These are phyloP conservation scores for Acacia pycnantha DNA, from an alignment of 331 rosid genomes.

Conservation along the genomic window DNA sequence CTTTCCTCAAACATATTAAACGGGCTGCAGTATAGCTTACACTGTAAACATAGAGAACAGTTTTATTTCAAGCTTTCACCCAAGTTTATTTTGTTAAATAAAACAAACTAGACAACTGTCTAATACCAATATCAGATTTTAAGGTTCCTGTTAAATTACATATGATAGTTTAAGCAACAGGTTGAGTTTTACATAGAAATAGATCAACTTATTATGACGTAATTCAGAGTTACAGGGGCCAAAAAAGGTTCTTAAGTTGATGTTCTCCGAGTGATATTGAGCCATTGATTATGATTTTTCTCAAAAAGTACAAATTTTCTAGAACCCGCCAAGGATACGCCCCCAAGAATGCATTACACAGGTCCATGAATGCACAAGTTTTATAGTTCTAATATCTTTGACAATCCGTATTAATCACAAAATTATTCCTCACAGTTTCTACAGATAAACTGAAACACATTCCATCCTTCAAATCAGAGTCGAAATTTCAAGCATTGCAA, in stretches of 20 bases:
- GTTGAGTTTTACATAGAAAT: not conserved
- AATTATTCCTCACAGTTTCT: not conserved
- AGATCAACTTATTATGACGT: not conserved
- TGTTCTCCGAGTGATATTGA: not conserved
- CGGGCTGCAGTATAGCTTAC: not conserved
- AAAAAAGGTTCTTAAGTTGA: not conserved
- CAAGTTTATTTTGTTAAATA: slow-evolving; percentile 9
- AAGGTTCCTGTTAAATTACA: not conserved
- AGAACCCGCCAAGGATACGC: slow-evolving; percentile 6
- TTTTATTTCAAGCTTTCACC: not conserved
- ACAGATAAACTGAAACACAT: not conserved
- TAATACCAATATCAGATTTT: not conserved
- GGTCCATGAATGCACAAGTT: not conserved
- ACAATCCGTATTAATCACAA: not conserved
- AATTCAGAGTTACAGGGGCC: slow-evolving; percentile 8
- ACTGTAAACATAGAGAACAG: not conserved
- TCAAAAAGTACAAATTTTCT: not conserved
- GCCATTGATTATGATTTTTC: not conserved
- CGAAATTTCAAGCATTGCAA: slow-evolving; percentile 13
- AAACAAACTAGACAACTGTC: not conserved
- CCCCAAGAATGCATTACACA: not conserved
- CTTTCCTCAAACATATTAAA: not conserved
- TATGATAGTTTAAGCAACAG: slow-evolving; percentile 5
- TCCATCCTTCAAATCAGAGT: slow-evolving; percentile 17
- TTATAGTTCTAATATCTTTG: not conserved